A percentile compares a stretch with the other conserved stretches of the same genome.
Conservation (phyloP, 106 monocot species). For the Platanthera guangdongensis region DNA sequence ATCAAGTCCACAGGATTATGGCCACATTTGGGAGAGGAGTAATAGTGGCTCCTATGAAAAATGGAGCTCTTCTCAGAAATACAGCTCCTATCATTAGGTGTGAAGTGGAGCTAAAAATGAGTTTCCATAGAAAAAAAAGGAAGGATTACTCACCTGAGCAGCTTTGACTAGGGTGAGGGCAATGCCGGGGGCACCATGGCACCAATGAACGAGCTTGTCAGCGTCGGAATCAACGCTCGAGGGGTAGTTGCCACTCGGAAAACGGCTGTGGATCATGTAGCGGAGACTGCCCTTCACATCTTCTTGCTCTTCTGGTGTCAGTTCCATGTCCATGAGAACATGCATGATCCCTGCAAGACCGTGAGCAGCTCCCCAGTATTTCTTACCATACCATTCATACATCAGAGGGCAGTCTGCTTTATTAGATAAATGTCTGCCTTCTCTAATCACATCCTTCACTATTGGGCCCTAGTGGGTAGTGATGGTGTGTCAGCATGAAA, state of each 20-base stretch:
- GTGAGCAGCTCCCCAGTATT: constrained; percentile 89
- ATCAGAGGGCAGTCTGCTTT: constrained; percentile 59
- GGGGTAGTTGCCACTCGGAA: constrained; percentile 79
- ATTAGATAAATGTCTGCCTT: constrained; percentile 48
- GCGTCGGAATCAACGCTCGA: constrained; percentile 52
- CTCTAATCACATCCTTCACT: constrained; percentile 44
- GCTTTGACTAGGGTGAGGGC: constrained; percentile 71
- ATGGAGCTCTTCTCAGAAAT: too few relatives aligned
- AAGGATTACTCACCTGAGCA: constrained; percentile 23
- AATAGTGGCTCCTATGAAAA: too few relatives aligned
- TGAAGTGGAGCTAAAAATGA: too few relatives aligned
- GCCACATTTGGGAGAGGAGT: too few relatives aligned
- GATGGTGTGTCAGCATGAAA: background rate
- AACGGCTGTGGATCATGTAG: constrained; percentile 67
- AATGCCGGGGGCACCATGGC: constrained; percentile 93
- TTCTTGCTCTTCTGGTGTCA: constrained; percentile 55
- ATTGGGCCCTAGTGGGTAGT: constrained; percentile 16
- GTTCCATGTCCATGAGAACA: constrained; percentile 63
- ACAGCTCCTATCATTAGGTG: too few relatives aligned
- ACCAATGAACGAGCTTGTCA: constrained; percentile 89
- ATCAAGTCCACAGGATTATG: too few relatives aligned
- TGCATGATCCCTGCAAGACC: constrained; percentile 95
- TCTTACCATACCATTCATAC: constrained; percentile 92
- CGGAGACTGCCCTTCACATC: constrained; percentile 53
- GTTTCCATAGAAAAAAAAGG: background rate